phyloP scores from a whole-genome alignment of 192 early-diverging fungal genomes.

The Ambispora gerdemannii region DNA sequence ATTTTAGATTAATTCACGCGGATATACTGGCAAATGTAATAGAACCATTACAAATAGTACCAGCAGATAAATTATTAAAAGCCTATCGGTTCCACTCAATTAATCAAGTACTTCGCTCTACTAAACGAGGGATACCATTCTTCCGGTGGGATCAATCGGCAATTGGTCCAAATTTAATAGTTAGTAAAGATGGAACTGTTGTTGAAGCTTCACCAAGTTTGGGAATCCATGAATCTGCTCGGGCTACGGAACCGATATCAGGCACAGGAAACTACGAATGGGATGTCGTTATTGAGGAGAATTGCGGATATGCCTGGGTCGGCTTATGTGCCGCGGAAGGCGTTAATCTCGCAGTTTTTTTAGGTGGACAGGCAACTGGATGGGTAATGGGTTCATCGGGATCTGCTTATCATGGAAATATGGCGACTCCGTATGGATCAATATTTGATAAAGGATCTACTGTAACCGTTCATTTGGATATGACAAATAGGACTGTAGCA shows the following conservation, averaged over 20 bases:
- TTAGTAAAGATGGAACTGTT: neutral
- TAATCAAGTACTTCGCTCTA: too few relatives aligned
- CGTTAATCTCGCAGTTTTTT: neutral
- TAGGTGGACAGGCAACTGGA: neutral
- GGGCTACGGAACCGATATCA: neutral
- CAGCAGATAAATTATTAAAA: too few relatives aligned
- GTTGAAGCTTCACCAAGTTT: neutral
- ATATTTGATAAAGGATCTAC: neutral
- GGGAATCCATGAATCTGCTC: neutral
- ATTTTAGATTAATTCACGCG: too few relatives aligned
- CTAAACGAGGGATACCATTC: too few relatives aligned
- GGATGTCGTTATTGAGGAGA: neutral
- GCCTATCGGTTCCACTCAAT: too few relatives aligned
- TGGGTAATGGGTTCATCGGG: slow-evolving; percentile 4
- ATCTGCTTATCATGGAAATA: neutral
- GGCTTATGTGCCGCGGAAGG: neutral
- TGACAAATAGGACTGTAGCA: slow-evolving; percentile 14
- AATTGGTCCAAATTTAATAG: too few relatives aligned
- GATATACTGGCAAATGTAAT: too few relatives aligned
- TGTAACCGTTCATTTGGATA: slow-evolving; percentile 26
- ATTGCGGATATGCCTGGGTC: neutral
- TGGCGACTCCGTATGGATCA: neutral
- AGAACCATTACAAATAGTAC: too few relatives aligned
- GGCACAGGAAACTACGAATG: neutral
- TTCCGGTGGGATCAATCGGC: too few relatives aligned